Conservation (phyloP, 768 basidiomycete species). For the Cyclocybe cylindracea region DNA sequence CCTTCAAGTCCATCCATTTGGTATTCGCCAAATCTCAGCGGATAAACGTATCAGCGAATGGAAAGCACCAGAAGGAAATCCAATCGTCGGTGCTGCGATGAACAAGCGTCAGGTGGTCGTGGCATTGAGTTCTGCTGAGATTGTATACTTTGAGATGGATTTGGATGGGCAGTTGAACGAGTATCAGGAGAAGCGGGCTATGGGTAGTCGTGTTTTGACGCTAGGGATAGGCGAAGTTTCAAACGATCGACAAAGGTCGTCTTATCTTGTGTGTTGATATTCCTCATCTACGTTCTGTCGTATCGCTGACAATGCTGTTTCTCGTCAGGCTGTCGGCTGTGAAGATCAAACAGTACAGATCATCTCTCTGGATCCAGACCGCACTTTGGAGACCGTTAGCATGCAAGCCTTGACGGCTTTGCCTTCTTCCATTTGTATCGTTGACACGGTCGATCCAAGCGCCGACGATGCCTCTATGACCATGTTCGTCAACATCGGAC, state of each 20-base stretch:
- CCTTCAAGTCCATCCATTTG: slow-evolving; percentile 96
- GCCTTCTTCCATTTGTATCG: slow-evolving; percentile 94
- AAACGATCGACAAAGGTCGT: slow-evolving; percentile 88
- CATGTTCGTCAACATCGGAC: slow-evolving; percentile 96
- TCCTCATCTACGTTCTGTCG: background rate
- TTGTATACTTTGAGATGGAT: slow-evolving; percentile 98
- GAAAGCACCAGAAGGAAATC: slow-evolving; percentile 83
- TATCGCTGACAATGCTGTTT: slow-evolving; percentile 4
- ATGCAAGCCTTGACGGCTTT: slow-evolving; percentile 95
- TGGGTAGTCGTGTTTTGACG: slow-evolving; percentile 94
- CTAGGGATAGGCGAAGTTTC: slow-evolving; percentile 95
- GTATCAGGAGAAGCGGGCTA: slow-evolving; percentile 94
- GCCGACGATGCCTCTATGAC: slow-evolving; percentile 96
- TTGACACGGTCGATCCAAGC: slow-evolving; percentile 95
- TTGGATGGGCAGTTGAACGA: slow-evolving; percentile 96
- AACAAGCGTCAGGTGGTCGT: slow-evolving; percentile 98
- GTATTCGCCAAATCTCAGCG: slow-evolving; percentile 91
- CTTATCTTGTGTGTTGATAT: slow-evolving; percentile 71
- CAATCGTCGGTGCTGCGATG: slow-evolving; percentile 91
- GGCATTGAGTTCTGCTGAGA: slow-evolving; percentile 91
- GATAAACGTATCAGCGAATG: slow-evolving; percentile 95
- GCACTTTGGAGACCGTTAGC: slow-evolving; percentile 92
- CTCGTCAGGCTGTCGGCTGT: slow-evolving; percentile 88
- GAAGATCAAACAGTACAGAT: slow-evolving; percentile 99
- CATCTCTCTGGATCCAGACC: slow-evolving; percentile 95